Evolutionary conservation across 140 eudicot species (phyloP).

Genomic region (Senecio squalidus): DNA sequence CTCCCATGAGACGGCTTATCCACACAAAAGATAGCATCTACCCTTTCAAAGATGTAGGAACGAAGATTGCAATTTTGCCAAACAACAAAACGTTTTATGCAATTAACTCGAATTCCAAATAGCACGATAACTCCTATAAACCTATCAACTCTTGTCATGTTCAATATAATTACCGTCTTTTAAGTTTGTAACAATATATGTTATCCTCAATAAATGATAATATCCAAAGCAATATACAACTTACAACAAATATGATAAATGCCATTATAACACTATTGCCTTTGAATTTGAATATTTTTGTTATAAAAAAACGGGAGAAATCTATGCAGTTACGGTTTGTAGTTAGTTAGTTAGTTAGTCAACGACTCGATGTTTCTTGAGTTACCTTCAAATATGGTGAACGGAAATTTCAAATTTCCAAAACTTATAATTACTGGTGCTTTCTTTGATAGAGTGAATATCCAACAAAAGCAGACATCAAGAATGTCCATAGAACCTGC

Average conservation of each 20-base stretch:
- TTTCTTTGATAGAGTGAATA: constrained; percentile 85
- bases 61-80: no score
- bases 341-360: constrained; percentile 8
- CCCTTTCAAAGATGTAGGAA: no score
- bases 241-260: neutral
- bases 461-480: constrained; percentile 93
- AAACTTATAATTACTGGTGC: constrained; percentile 37
- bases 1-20: no score
- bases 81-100: no score
- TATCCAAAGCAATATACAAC: constrained; percentile 1
- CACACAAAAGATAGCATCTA: no score
- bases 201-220: neutral
- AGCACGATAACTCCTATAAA: no score
- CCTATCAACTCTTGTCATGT: no score
- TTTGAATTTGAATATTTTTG: constrained; percentile 2
- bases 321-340: neutral
- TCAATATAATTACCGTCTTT: neutral
- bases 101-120: no score
- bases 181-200: neutral
- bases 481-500: constrained; percentile 94
- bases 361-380: constrained; percentile 1
- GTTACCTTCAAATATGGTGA: constrained; percentile 16
- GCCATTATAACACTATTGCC: neutral
- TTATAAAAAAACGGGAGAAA: neutral
- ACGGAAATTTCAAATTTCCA: constrained; percentile 7